phyloP scores from a whole-genome alignment of 495 filamentous ascomycete genomes.

The Monascus purpureus region DNA sequence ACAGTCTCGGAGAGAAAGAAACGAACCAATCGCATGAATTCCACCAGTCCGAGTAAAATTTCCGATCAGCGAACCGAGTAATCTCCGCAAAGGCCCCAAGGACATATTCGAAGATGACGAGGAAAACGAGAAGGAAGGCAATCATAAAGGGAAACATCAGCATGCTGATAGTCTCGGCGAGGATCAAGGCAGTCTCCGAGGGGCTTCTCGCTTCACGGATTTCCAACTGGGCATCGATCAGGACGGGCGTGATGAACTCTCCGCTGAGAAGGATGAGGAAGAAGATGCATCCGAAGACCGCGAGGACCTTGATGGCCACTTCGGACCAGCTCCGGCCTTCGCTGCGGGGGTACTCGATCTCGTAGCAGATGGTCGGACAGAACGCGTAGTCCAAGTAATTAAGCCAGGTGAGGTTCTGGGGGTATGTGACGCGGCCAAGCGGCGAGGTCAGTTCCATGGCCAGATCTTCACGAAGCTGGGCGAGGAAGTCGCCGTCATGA shows the following conservation, averaged over 20 bases:
- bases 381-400: slow-evolving; percentile 84
- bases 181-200: slow-evolving; percentile 58
- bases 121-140: slow-evolving; percentile 85
- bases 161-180: slow-evolving; percentile 85
- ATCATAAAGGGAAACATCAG: slow-evolving; percentile 97
- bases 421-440: slow-evolving; percentile 79
- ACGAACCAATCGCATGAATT: slow-evolving; percentile 42
- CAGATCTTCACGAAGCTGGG: slow-evolving; percentile 67
- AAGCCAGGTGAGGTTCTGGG: slow-evolving; percentile 62
- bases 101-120: slow-evolving; percentile 95
- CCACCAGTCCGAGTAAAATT: slow-evolving; percentile 99
- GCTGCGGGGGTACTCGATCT: slow-evolving; percentile 88
- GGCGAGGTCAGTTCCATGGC: slow-evolving; percentile 84
- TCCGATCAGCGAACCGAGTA: slow-evolving; percentile 84
- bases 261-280: slow-evolving; percentile 81
- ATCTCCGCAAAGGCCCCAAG: slow-evolving; percentile 89
- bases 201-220: slow-evolving; percentile 44
- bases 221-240: slow-evolving; percentile 57
- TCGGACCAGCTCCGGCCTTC: slow-evolving; percentile 61
- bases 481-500: slow-evolving; percentile 32
- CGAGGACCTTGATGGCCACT: slow-evolving; percentile 71
- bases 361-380: slow-evolving; percentile 94
- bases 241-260: slow-evolving; percentile 88
- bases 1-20: neutral
- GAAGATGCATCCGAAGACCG: slow-evolving; percentile 94